phyloP scores from a whole-genome alignment of 1,139 yeast species.

The Neolecta irregularis region DNA sequence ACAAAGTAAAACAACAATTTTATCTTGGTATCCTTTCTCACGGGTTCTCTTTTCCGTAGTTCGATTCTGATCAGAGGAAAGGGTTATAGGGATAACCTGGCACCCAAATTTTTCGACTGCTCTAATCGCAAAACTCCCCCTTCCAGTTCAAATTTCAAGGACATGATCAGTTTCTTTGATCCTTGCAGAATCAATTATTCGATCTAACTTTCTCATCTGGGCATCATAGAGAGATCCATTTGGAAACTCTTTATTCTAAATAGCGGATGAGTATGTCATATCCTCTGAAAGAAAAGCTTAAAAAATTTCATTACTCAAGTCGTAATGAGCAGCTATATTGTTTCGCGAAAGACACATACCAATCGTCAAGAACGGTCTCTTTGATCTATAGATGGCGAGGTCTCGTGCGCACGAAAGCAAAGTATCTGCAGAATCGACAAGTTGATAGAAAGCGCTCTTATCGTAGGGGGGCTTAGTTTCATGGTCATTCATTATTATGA shows the following conservation, averaged over 20 bases:
- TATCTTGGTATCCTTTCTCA: slow-evolving; percentile 6
- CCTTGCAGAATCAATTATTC: slow-evolving; percentile 6
- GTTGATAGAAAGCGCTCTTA: no score
- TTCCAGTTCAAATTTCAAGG: slow-evolving; percentile 9
- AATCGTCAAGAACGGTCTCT: no score
- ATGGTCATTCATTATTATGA: no score
- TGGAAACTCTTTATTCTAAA: slow-evolving; percentile 6
- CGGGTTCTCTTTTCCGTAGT: slow-evolving; percentile 7
- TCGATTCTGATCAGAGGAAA: slow-evolving; percentile 8
- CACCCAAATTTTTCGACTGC: slow-evolving; percentile 7
- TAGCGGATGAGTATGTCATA: slow-evolving; percentile 10
- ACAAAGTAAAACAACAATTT: slow-evolving; percentile 7
- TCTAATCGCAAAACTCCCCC: slow-evolving; percentile 11
- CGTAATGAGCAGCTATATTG: slow-evolving; percentile 10
- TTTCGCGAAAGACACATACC: no score
- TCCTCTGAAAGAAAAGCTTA: slow-evolving; percentile 8
- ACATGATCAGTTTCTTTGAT: slow-evolving; percentile 8
- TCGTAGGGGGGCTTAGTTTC: no score
- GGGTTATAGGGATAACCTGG: slow-evolving; percentile 8
- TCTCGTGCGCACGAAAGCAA: no score
- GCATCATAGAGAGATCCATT: slow-evolving; percentile 8
- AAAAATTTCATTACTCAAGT: slow-evolving; percentile 9
- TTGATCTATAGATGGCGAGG: no score
- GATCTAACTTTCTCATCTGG: slow-evolving; percentile 7
- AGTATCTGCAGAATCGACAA: no score